Percentiles rank a stretch among this genome's conserved stretches.
Evolutionary conservation across 2,329 filamentous ascomycete species (phyloP).

Genomic region (Fusarium graminum): DNA sequence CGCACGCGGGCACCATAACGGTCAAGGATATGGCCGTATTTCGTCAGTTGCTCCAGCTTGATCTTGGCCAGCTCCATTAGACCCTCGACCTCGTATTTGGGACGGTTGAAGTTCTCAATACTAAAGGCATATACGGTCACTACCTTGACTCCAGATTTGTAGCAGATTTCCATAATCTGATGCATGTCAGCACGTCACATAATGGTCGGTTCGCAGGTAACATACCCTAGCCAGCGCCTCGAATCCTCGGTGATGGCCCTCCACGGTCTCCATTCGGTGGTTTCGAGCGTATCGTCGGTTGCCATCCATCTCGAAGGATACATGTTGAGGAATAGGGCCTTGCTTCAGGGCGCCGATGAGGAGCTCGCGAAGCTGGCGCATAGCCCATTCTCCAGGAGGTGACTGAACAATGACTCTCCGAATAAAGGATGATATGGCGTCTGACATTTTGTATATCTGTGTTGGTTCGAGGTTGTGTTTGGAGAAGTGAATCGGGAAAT

Average conservation of each 20-base stretch:
- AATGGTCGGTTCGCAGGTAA: conserved; percentile 57
- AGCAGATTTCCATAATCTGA: conserved; percentile 95
- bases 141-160: conserved; percentile 95
- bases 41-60: conserved; percentile 89
- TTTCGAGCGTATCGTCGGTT: conserved; percentile 92
- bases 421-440: conserved; percentile 64
- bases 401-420: conserved; percentile 83
- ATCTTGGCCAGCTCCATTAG: conserved; percentile 98
- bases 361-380: conserved; percentile 82
- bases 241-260: conserved; percentile 95
- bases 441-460: conserved; percentile 60
- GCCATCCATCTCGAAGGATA: conserved; percentile 99
- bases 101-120: conserved; percentile 98
- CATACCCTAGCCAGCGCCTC: conserved; percentile 89
- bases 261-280: conserved; percentile 94
- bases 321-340: conserved; percentile 91
- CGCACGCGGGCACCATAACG: conserved; percentile 90
- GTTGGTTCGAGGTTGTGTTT: conserved; percentile 4
- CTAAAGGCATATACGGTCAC: conserved; percentile 99
- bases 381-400: conserved; percentile 91
- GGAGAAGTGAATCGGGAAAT: conserved; percentile 19
- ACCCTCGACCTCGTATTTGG: conserved; percentile 95
- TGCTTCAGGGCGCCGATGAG: conserved; percentile 90
- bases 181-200: conserved; percentile 15
- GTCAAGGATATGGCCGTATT: conserved; percentile 93